phyloP scores from a whole-genome alignment of 2,329 filamentous ascomycete genomes.

The Zarea fungicola region DNA sequence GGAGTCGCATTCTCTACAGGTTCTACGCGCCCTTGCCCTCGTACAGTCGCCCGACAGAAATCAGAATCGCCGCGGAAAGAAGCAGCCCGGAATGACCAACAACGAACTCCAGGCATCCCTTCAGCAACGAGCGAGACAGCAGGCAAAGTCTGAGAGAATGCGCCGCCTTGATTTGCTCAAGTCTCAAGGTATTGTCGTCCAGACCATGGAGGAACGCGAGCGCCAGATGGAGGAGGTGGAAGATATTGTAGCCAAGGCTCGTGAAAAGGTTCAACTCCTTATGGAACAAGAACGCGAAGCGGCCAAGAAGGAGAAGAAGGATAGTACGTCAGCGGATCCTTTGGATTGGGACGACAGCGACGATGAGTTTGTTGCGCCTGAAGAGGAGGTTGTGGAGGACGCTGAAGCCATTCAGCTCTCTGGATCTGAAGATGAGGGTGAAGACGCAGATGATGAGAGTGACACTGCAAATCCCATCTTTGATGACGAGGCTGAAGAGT shows the following conservation, averaged over 20 bases:
- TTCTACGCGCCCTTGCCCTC: conserved; percentile 69
- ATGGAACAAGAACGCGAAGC: conserved; percentile 70
- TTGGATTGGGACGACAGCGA: conserved; percentile 54
- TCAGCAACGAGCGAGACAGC: conserved; percentile 67
- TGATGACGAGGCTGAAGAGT: conserved; percentile 35
- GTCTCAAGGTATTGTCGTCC: conserved; percentile 73
- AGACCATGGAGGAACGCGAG: conserved; percentile 82
- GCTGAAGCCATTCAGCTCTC: conserved; percentile 30
- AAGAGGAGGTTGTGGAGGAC: conserved; percentile 32
- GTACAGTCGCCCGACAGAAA: conserved; percentile 56
- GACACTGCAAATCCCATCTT: conserved; percentile 27
- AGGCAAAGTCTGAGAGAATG: conserved; percentile 72
- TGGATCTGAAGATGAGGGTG: conserved; percentile 30
- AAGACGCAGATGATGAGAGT: conserved; percentile 33
- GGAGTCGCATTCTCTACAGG: conserved; percentile 59
- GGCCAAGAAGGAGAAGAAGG: conserved; percentile 58
- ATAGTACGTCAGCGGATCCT: conserved; percentile 42
- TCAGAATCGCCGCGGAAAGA: conserved; percentile 35
- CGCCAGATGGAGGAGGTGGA: conserved; percentile 79
- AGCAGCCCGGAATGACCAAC: conserved; percentile 56
- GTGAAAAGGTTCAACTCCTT: conserved; percentile 66
- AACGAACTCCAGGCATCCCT: conserved; percentile 65
- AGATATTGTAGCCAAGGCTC: conserved; percentile 78
- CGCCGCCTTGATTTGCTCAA: conserved; percentile 71
- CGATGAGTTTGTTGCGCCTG: conserved; percentile 41